Base-by-base conservation (phyloP, 2,329 filamentous ascomycete species). In the Chrysosporium keratinophilum region DNA sequence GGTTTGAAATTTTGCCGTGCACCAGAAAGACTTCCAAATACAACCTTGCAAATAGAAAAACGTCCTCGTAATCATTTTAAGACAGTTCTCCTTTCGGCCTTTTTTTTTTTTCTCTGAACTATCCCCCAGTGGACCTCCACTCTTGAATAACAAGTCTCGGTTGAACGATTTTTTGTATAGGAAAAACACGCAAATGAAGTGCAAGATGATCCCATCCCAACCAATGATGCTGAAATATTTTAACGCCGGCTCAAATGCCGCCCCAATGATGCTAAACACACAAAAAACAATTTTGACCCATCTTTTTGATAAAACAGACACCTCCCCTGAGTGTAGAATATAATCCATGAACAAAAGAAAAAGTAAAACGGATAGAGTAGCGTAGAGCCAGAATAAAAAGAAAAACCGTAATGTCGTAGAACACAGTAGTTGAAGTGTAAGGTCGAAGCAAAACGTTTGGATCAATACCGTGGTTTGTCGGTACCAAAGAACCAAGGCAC, bases 221-320 rank as follows among this genome's bases (percentile, higher is more conserved):
- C 14, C 20, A 49, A 41, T 48, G 45, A 23, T 49, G 20, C n/a
- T 47, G 44, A 47, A n/a, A 33, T 47, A 28, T 43, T 42, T 33
- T n/a, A 51, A 51, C 49, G 49, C 49, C 49, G 49, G 33, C 28
- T 44, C 17, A 31, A 51, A 51, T 51, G 49, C 49, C 44, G 40
- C 49, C 19, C 44, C 10, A 28, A 51, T 37, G 40, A 43, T 51
- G 49, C 28, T 35, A 35, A 51, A 35, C 33, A 51, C 12, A 51
- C 14, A 31, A 7, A 45, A 41, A 41, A 41, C 39, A 41, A 41
- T 41, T 45, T 45, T 45, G 19, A 20, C 23, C n/a, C 11, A 47
- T 17, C 11, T 33, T 47, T 47, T 47, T 19, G 44, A 34, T 45
- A 35, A 50, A 19, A 34, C 33, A 44, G n/a, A 44, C 12, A n/a